Evolutionary conservation across 345 rosid genomes (phyloP).

Genomic region (Pugionium dolabratum): DNA sequence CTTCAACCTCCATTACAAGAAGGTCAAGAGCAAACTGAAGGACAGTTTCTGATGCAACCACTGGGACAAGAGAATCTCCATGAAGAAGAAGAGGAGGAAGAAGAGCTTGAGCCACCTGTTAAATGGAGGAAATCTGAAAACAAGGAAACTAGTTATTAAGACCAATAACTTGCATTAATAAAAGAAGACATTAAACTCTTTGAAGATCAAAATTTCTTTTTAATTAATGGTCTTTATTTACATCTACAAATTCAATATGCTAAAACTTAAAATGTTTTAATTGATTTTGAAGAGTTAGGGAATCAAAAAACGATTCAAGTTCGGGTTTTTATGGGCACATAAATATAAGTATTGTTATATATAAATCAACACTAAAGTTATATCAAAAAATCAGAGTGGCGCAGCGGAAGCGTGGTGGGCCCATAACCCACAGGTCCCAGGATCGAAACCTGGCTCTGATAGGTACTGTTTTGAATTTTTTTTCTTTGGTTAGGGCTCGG

Average conservation of each 20-base stretch:
- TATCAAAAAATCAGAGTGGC: conserved; percentile 56
- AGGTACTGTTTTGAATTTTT: neutral
- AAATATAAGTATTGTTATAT: no score
- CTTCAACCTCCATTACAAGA: conserved; percentile 55
- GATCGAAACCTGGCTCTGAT: conserved; percentile 75
- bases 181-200: neutral
- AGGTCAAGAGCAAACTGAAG: conserved; percentile 38
- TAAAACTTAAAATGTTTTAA: neutral
- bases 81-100: conserved; percentile 36
- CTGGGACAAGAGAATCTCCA: conserved; percentile 36
- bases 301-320: no score
- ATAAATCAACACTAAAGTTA: no score
- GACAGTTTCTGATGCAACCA: conserved; percentile 43
- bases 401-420: conserved; percentile 89
- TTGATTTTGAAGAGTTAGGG: no score
- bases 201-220: conserved; percentile 5
- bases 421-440: conserved; percentile 84
- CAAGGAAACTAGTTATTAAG: conserved; percentile 34
- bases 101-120: conserved; percentile 35
- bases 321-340: no score
- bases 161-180: neutral
- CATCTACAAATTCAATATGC: conserved; percentile 6
- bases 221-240: neutral
- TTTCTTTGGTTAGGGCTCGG: neutral
- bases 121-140: conserved; percentile 34